Evolutionary conservation across 805 yeast species (phyloP).

Genomic region (Lachancea kluyveri): DNA sequence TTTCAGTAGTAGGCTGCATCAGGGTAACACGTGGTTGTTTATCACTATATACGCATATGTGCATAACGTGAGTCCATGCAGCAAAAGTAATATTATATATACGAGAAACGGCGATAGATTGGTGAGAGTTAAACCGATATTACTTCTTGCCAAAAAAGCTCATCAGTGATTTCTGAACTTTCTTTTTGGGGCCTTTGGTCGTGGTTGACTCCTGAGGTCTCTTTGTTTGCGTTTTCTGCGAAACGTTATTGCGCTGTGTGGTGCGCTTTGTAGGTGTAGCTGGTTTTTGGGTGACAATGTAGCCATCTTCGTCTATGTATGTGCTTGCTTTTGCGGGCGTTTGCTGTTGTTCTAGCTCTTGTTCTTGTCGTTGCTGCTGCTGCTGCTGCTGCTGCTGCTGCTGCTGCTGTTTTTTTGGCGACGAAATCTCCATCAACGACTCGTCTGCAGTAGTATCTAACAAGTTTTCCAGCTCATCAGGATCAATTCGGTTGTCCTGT

Average conservation of each 20-base stretch:
- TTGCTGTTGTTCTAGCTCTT: no score
- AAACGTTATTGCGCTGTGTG: no score
- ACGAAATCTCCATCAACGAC: slow-evolving; percentile 18
- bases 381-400: neutral
- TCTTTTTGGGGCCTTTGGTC: slow-evolving; percentile 14
- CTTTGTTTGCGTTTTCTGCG: slow-evolving; percentile 8
- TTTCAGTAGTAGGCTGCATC: no score
- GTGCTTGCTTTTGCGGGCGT: slow-evolving; percentile 9
- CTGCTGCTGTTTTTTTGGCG: slow-evolving; percentile 5
- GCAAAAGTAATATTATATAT: no score
- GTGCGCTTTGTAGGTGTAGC: no score
- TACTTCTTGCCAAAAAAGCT: slow-evolving; percentile 23
- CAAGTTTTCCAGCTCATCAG: slow-evolving; percentile 22
- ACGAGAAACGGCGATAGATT: no score
- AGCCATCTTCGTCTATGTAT: slow-evolving; percentile 31
- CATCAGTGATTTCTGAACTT: slow-evolving; percentile 27
- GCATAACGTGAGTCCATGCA: no score
- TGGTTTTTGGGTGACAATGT: slow-evolving; percentile 25
- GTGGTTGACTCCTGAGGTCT: slow-evolving; percentile 1
- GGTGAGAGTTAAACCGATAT: no score
- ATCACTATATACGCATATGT: no score
- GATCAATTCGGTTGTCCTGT: no score
- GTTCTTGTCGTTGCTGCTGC: slow-evolving; percentile 5
- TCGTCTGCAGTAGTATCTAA: slow-evolving; percentile 31
- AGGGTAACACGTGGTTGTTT: no score